A percentile compares a stretch with the other conserved stretches of the same genome.
phyloP scores from a whole-genome alignment of 495 filamentous ascomycete genomes.

The Aspergillus bridgeri region DNA sequence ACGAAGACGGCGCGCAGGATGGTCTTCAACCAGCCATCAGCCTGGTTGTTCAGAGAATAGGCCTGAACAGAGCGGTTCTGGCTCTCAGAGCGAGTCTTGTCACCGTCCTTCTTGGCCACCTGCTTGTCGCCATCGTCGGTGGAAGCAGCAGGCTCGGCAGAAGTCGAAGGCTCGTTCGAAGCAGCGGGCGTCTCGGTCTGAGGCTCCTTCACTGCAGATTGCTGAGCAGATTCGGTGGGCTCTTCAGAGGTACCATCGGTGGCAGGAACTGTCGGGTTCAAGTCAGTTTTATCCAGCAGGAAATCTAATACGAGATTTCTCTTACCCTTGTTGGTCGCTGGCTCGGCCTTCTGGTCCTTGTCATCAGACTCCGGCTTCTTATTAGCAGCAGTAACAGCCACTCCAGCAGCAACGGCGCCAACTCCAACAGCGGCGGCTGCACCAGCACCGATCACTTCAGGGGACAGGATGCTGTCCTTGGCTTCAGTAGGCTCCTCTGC shows the following conservation, averaged over 20 bases:
- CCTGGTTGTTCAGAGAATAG: slow-evolving; percentile 41
- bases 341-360: neutral
- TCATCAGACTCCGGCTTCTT: neutral
- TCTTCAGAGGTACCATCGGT: neutral
- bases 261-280: neutral
- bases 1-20: slow-evolving; percentile 43
- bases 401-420: slow-evolving; percentile 1
- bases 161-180: neutral
- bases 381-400: neutral
- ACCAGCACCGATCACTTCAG: slow-evolving; percentile 1
- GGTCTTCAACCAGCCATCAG: slow-evolving; percentile 44
- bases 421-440: neutral
- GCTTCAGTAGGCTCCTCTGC: slow-evolving; percentile 3
- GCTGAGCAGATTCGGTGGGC: neutral
- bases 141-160: slow-evolving; percentile 4
- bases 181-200: neutral
- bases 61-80: slow-evolving; percentile 46
- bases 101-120: slow-evolving; percentile 16
- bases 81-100: slow-evolving; percentile 38
- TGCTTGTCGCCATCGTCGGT: slow-evolving; percentile 13
- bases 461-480: slow-evolving; percentile 1
- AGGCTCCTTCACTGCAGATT: slow-evolving; percentile 2
- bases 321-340: neutral
- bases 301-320: neutral
- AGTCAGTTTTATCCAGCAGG: neutral